phyloP scores from a whole-genome alignment of 495 filamentous ascomycete genomes.

The Penicillium egyptiacum region DNA sequence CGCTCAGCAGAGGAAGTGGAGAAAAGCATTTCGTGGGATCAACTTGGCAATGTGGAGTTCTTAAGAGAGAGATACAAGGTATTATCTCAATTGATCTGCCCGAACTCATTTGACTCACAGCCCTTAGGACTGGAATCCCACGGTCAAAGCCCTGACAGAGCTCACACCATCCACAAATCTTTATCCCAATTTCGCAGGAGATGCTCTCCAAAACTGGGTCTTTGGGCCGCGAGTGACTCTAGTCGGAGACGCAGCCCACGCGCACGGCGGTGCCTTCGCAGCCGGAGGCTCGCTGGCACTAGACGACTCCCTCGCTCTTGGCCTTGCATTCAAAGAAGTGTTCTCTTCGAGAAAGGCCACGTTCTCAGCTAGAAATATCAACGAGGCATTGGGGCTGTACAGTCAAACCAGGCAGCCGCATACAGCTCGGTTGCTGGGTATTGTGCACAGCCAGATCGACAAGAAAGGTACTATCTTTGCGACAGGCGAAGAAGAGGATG shows the following conservation, averaged over 20 bases:
- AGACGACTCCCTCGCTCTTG: constrained; percentile 44
- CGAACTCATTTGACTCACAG: not conserved
- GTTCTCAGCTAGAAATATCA: constrained; percentile 25
- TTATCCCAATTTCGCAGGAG: constrained; percentile 47
- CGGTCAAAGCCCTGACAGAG: constrained; percentile 41
- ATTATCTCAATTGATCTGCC: not conserved
- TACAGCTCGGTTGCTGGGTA: constrained; percentile 38
- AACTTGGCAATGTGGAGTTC: constrained; percentile 38
- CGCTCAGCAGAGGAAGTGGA: constrained; percentile 36
- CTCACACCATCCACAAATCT: constrained; percentile 42
- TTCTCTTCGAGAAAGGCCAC: constrained; percentile 6
- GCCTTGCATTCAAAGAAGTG: constrained; percentile 28
- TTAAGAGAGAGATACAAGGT: constrained; percentile 39
- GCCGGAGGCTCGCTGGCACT: constrained; percentile 53
- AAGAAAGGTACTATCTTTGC: constrained; percentile 18
- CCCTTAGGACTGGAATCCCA: constrained; percentile 44
- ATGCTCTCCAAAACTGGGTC: constrained; percentile 43
- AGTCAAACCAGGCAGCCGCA: constrained; percentile 43
- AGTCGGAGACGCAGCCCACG: constrained; percentile 50
- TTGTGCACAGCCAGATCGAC: constrained; percentile 41
- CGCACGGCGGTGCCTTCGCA: constrained; percentile 52
- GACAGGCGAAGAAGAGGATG: constrained; percentile 37
- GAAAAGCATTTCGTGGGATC: constrained; percentile 41
- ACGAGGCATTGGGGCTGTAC: constrained; percentile 38
- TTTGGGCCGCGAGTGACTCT: constrained; percentile 41